A percentile compares a stretch with the other conserved stretches of the same genome.
These are phyloP conservation scores for Lachnellula willkommii DNA, from an alignment of 2,329 filamentous ascomycete genomes.

Conservation along the genomic window DNA sequence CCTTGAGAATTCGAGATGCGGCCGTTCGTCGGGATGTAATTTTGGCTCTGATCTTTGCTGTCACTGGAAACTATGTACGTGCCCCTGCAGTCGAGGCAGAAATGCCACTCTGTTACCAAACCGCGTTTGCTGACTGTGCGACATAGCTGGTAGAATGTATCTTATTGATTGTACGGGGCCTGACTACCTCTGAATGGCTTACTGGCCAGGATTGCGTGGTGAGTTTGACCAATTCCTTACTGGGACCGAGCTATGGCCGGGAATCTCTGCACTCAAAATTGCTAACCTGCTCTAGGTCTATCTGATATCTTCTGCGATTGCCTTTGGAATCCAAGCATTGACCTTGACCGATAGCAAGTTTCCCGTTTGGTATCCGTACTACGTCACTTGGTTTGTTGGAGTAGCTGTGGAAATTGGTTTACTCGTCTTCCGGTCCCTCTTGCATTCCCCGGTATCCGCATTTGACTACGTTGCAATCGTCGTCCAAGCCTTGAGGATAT, in stretches of 20 bases:
- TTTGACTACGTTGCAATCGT: slow-evolving; percentile 23
- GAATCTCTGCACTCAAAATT: background rate
- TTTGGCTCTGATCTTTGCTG: slow-evolving; percentile 34
- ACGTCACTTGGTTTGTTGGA: slow-evolving; percentile 56
- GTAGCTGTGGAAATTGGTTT: slow-evolving; percentile 50
- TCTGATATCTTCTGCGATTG: slow-evolving; percentile 54
- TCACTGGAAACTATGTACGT: slow-evolving; percentile 38
- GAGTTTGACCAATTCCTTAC: slow-evolving; percentile 10
- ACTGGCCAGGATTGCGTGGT: slow-evolving; percentile 30
- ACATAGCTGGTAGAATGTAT: slow-evolving; percentile 33
- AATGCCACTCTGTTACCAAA: background rate
- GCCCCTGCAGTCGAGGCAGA: slow-evolving; percentile 33
- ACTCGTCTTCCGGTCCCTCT: slow-evolving; percentile 33
- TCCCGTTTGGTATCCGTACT: slow-evolving; percentile 57
- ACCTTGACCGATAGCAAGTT: slow-evolving; percentile 46
- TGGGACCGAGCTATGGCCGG: background rate
- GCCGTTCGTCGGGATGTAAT: slow-evolving; percentile 41
- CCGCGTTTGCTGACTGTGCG: slow-evolving; percentile 29
- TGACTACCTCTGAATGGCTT: slow-evolving; percentile 21
- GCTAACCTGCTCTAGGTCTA: slow-evolving; percentile 40
- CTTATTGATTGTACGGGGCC: slow-evolving; percentile 20
- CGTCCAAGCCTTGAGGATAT: slow-evolving; percentile 26
- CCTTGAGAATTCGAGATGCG: slow-evolving; percentile 31
- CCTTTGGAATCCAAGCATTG: slow-evolving; percentile 57
- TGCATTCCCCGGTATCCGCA: slow-evolving; percentile 15